Base-by-base conservation (phyloP, 73 alveolate species). In the Uronychia setigera region DNA sequence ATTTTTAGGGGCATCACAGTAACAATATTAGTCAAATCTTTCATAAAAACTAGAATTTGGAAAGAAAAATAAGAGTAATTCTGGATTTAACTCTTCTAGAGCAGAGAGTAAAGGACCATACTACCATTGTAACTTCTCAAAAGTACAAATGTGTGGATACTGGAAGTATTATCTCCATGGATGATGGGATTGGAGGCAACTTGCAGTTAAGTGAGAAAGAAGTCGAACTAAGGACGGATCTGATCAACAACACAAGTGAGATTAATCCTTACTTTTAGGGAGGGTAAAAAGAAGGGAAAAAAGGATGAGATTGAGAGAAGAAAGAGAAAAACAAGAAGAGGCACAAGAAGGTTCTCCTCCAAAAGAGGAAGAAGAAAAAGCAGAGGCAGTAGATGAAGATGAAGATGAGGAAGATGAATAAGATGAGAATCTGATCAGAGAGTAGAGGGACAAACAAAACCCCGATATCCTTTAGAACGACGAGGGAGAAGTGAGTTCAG, bases 401-500 rank as follows among this genome's bases (percentile, higher is more conserved):
- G 59, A 77, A 1, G 76, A 82, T 19, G 84, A 74, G 31, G 90
- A 76, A 27, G 90, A 75, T 74, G 84, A 33, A 75, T 9, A 26
- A 31, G 80, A 77, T n/a, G n/a, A n/a, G n/a, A n/a, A n/a, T n/a
- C n/a, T n/a, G n/a, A n/a, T n/a, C n/a, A n/a, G n/a, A n/a, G n/a
- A n/a, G 88, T 32, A 1, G 34, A 35, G 46, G 92, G 59, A 60
- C 32, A 34, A 19, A 28, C 33, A 32, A 32, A 28, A 59, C 59
- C 26, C 29, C 0, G 80, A 79, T 28, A 35, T 31, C 31, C 1
- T 67, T 67, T 1, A 29, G 75, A 78, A 77, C 46, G 87, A 86
- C 32, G 92, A 86, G 32, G 92, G 92, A 1, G 92, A 86, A 29
- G 88, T 80, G 32, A 35, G 83, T 29, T 86, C 92, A 1, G 67